Evolutionary conservation across 176 grass and related monocot species (phyloP).

Genomic region (Rhynchospora tenuis): DNA sequence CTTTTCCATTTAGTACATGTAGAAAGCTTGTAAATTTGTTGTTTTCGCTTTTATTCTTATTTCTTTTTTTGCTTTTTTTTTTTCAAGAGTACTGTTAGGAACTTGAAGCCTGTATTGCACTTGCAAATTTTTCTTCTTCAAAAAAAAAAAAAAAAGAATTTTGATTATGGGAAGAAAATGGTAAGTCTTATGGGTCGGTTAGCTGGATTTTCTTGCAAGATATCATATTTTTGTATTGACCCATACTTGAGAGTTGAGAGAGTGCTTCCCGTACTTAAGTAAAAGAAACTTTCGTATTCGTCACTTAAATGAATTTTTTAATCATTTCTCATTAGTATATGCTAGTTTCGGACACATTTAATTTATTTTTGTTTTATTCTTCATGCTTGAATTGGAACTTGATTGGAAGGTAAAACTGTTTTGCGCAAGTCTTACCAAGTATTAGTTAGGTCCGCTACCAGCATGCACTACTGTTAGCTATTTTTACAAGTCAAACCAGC

Average conservation of each 20-base stretch:
- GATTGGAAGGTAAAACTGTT: neutral
- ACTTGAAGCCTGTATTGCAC: constrained; percentile 10
- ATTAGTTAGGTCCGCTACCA: neutral
- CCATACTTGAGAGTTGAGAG: neutral
- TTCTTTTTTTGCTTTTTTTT: neutral
- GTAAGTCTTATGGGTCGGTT: neutral
- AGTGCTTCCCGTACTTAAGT: neutral
- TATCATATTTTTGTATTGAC: neutral
- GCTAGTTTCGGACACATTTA: neutral
- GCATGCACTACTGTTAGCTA: neutral
- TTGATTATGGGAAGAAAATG: neutral
- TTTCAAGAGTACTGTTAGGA: neutral
- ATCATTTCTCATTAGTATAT: neutral
- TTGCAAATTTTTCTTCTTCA: neutral
- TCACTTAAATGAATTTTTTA: neutral
- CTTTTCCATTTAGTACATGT: neutral
- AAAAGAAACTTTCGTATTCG: neutral
- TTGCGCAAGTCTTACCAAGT: neutral
- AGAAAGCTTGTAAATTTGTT: constrained; percentile 16
- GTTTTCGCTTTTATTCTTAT: constrained; percentile 9
- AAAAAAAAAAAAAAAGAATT: neutral
- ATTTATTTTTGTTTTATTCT: neutral
- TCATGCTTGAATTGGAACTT: neutral
- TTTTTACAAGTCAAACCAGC: neutral
- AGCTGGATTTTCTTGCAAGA: neutral